These are phyloP conservation scores for Neofusicoccum sp. DNA, from an alignment of 2,329 filamentous ascomycete genomes.

Conservation along the genomic window DNA sequence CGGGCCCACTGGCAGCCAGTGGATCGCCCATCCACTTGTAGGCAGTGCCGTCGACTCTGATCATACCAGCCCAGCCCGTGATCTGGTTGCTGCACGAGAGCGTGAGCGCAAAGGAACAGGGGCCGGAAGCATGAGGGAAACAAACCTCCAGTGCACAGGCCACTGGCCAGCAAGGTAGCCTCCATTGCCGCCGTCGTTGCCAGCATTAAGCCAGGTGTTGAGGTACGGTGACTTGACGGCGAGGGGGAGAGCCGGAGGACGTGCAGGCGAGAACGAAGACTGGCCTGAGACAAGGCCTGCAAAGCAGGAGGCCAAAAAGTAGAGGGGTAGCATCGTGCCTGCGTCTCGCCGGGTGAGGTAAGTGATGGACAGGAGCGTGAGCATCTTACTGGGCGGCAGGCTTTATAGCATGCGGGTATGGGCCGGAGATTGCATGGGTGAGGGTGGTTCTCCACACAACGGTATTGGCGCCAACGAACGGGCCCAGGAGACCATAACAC, in stretches of 20 bases:
- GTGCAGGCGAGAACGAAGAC: slow-evolving; percentile 62
- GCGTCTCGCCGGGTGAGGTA: slow-evolving; percentile 12
- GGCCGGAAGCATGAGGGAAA: neutral
- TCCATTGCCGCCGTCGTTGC: slow-evolving; percentile 60
- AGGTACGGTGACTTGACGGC: slow-evolving; percentile 75
- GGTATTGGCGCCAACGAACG: slow-evolving; percentile 11
- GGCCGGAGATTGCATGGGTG: slow-evolving; percentile 12
- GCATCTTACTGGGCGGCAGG: neutral
- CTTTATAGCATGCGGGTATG: slow-evolving; percentile 11
- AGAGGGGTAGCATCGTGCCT: slow-evolving; percentile 15
- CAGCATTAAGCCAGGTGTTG: slow-evolving; percentile 61
- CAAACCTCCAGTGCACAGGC: slow-evolving; percentile 66
- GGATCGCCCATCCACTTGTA: slow-evolving; percentile 69
- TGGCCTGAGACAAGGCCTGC: slow-evolving; percentile 40
- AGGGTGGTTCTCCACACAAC: slow-evolving; percentile 12
- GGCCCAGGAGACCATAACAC: slow-evolving; percentile 18
- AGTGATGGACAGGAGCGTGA: slow-evolving; percentile 1
- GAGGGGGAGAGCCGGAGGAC: slow-evolving; percentile 67
- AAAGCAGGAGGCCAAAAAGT: slow-evolving; percentile 7
- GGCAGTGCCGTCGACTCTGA: slow-evolving; percentile 63
- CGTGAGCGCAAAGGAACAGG: neutral
- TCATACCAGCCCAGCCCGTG: slow-evolving; percentile 66
- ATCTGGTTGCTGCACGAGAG: slow-evolving; percentile 47
- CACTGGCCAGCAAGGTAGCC: slow-evolving; percentile 68
- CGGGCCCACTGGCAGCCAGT: slow-evolving; percentile 34